Conservation (phyloP, 2,329 filamentous ascomycete genomes). For the Capronia epimyces region DNA sequence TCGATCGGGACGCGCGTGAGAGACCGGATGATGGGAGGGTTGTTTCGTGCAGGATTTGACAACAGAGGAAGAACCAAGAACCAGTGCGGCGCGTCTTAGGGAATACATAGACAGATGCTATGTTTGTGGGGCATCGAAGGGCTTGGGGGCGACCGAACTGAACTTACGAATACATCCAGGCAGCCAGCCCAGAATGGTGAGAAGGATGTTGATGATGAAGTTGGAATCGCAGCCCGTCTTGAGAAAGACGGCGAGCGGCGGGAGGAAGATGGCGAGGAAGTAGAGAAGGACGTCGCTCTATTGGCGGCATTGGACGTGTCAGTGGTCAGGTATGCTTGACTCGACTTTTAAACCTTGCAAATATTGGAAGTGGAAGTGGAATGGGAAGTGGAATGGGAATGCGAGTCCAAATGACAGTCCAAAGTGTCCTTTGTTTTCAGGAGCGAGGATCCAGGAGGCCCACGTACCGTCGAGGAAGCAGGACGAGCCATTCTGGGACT, state of each 20-base stretch:
- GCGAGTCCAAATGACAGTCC: no score
- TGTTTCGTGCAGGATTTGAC: not conserved
- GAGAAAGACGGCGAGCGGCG: constrained; percentile 86
- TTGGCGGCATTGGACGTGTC: not conserved
- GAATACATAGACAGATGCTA: no score
- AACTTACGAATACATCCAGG: constrained; percentile 78
- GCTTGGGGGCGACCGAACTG: not conserved
- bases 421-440: no score
- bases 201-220: constrained; percentile 83
- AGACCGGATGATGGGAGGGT: not conserved
- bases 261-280: constrained; percentile 79
- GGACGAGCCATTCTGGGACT: constrained; percentile 7
- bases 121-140: no score
- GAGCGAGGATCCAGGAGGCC: no score
- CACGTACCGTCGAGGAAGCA: constrained; percentile 13
- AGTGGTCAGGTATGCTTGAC: not conserved
- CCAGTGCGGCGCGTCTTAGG: no score
- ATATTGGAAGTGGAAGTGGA: not conserved
- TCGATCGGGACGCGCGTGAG: not conserved
- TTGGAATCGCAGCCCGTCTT: constrained; percentile 84
- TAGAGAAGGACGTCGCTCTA: constrained; percentile 27
- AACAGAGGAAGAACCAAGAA: not conserved
- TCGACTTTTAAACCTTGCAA: not conserved
- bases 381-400: no score
- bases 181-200: constrained; percentile 70